Conservation (phyloP, 2,329 filamentous ascomycete species). For the Plectosphaerella sp. region DNA sequence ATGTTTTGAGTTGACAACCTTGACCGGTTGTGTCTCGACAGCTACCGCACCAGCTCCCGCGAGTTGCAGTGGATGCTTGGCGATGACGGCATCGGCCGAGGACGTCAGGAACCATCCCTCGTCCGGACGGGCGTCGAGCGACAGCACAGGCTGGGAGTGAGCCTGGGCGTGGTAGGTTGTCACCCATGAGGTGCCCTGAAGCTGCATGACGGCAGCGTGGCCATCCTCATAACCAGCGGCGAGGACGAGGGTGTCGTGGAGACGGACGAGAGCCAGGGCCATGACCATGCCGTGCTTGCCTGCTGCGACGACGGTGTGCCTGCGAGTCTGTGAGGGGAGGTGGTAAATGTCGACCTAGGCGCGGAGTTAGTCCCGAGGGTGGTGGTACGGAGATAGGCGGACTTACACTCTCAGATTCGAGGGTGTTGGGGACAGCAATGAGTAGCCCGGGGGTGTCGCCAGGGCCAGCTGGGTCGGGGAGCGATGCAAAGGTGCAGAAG, state of each 20-base stretch:
- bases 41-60: conserved; percentile 28
- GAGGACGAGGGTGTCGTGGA: conserved; percentile 50
- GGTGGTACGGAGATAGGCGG: conserved; percentile 5
- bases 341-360: conserved; percentile 75
- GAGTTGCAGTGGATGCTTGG: conserved; percentile 55
- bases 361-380: background rate
- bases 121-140: conserved; percentile 52
- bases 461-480: conserved; percentile 18
- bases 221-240: conserved; percentile 85
- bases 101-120: conserved; percentile 69
- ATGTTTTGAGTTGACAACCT: conserved; percentile 73
- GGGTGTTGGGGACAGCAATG: conserved; percentile 75
- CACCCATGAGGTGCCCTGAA: conserved; percentile 38
- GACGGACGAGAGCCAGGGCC: conserved; percentile 63
- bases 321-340: conserved; percentile 69
- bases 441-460: conserved; percentile 35
- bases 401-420: conserved; percentile 65
- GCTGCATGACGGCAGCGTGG: conserved; percentile 60
- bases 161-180: conserved; percentile 59
- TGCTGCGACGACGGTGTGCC: conserved; percentile 49
- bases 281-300: conserved; percentile 78
- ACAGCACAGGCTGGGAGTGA: conserved; percentile 79
- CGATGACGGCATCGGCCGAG: conserved; percentile 74
- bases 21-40: conserved; percentile 41
- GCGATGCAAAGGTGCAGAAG: conserved; percentile 79